Percentiles rank a stretch among this genome's conserved stretches.
These are phyloP conservation scores for Ballota nigra DNA, from an alignment of 257 asterid species.

Conservation along the genomic window DNA sequence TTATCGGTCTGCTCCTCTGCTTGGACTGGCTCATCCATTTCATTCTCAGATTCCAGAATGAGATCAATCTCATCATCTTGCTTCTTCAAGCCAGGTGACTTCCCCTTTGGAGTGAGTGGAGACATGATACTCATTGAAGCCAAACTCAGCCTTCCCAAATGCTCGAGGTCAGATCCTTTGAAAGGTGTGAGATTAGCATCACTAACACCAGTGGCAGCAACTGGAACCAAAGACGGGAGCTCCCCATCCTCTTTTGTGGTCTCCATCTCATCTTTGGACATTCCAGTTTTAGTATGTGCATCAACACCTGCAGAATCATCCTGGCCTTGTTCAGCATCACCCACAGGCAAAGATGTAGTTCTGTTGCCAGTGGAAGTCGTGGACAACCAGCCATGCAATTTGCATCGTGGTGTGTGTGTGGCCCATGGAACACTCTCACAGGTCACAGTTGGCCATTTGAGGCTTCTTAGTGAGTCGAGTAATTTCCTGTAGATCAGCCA, in stretches of 20 bases:
- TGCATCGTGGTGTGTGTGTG: constrained; percentile 69
- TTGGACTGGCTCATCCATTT: constrained; percentile 60
- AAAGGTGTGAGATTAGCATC: constrained; percentile 41
- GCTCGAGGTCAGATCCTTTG: constrained; percentile 46
- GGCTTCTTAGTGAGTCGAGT: constrained; percentile 68
- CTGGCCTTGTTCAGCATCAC: constrained; percentile 52
- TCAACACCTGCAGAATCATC: constrained; percentile 34
- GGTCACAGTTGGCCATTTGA: constrained; percentile 71
- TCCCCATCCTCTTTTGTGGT: constrained; percentile 84
- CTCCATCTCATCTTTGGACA: constrained; percentile 62
- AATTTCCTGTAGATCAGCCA: constrained; percentile 82
- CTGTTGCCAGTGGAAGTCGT: constrained; percentile 32
- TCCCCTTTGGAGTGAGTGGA: constrained; percentile 55
- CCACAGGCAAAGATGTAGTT: constrained; percentile 28
- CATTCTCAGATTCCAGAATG: constrained; percentile 78
- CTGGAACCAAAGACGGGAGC: constrained; percentile 63
- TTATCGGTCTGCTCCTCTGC: constrained; percentile 50
- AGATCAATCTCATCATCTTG: constrained; percentile 72
- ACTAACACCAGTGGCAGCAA: constrained; percentile 32
- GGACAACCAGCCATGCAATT: constrained; percentile 64
- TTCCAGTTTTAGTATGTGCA: constrained; percentile 35
- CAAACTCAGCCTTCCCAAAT: constrained; percentile 56
- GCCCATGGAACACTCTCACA: constrained; percentile 89
- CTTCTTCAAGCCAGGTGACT: constrained; percentile 66
- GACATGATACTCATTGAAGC: constrained; percentile 66